Evolutionary conservation across 768 basidiomycete genomes (phyloP).

Genomic region (Tylopilus felleus): DNA sequence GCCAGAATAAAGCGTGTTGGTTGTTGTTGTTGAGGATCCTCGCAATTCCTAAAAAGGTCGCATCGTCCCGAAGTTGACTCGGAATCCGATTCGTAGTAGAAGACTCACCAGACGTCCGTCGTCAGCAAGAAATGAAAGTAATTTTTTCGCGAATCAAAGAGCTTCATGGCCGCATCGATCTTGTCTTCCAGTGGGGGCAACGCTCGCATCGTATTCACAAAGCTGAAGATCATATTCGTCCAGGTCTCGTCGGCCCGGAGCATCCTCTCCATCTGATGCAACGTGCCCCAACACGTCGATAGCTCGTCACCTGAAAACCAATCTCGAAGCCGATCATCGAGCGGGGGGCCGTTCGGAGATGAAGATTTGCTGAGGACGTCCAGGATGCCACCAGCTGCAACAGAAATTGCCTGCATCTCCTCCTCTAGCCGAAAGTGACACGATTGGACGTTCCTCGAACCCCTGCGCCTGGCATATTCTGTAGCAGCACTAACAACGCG

Average conservation of each 20-base stretch:
- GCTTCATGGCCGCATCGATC: neutral
- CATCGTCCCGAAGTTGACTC: too few species aligned
- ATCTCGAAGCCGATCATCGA: constrained; percentile 9
- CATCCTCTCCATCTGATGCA: constrained; percentile 8
- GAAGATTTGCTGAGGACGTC: neutral
- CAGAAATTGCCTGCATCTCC: constrained; percentile 11
- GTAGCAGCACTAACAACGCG: neutral
- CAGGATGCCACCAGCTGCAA: neutral
- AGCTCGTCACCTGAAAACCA: constrained; percentile 10
- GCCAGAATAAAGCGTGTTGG: too few species aligned
- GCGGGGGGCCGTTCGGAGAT: neutral
- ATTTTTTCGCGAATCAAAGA: neutral
- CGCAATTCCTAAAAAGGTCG: too few species aligned
- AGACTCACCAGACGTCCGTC: neutral
- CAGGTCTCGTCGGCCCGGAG: constrained; percentile 1
- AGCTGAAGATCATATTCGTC: neutral
- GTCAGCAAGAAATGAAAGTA: too few species aligned
- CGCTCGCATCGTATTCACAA: neutral
- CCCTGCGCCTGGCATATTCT: neutral
- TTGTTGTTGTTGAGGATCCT: too few species aligned
- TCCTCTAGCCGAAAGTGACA: constrained; percentile 15
- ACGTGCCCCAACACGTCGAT: constrained; percentile 1
- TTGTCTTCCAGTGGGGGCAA: constrained; percentile 1
- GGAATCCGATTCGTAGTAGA: too few species aligned
- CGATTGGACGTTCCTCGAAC: neutral